Percentiles rank a stretch among this genome's conserved stretches.
Conservation (phyloP, 2,329 filamentous ascomycete species). For the Tolypocladium endophyticum region DNA sequence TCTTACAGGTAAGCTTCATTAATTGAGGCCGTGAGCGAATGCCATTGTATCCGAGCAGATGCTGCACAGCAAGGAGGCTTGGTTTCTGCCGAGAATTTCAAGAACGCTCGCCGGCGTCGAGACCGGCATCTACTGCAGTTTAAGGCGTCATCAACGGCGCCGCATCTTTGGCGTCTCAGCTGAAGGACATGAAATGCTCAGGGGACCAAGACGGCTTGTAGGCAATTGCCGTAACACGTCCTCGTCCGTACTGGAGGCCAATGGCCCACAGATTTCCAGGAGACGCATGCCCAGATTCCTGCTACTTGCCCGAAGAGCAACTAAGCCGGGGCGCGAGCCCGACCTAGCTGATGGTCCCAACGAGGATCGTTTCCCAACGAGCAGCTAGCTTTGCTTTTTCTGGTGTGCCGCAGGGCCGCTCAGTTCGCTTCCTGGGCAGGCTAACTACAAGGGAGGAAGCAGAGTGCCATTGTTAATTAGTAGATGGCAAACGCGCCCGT, state of each 20-base stretch:
- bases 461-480: not conserved
- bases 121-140: not conserved
- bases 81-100: not conserved
- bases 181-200: not conserved
- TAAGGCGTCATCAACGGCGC: not conserved
- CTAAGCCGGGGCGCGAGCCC: not conserved
- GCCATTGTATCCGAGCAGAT: not conserved
- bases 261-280: not conserved
- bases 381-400: not conserved
- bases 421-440: not conserved
- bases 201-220: not conserved
- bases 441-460: not conserved
- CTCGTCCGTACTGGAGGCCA: not conserved
- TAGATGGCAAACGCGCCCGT: not conserved
- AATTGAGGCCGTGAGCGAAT: not conserved
- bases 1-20: not conserved
- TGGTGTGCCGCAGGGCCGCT: not conserved
- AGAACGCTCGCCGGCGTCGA: not conserved
- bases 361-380: not conserved
- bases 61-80: not conserved
- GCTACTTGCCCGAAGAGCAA: not conserved
- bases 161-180: not conserved
- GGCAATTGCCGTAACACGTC: not conserved
- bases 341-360: not conserved
- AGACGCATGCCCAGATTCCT: not conserved